Evolutionary conservation across 192 early-diverging fungal genomes (phyloP).

Genomic region (Paraglomus brasilianum): DNA sequence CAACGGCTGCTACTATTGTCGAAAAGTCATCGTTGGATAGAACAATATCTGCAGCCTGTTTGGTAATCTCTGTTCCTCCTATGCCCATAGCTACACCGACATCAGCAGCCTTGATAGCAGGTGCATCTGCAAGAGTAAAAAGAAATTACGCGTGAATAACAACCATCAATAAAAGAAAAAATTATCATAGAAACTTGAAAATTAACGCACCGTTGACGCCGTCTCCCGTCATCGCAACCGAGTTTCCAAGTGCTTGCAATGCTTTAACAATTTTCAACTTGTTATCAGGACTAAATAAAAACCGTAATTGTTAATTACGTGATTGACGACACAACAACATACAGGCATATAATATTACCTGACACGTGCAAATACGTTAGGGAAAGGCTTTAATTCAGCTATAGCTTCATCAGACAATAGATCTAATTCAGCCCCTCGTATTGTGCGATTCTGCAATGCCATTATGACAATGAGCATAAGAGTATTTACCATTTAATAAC

Average conservation of each 20-base stretch:
- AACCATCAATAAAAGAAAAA: conserved; percentile 34
- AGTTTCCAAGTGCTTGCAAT: conserved; percentile 72
- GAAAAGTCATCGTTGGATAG: conserved; percentile 94
- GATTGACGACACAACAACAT: conserved; percentile 11
- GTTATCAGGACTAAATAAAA: conserved; percentile 75
- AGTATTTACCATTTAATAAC: too few relatives aligned
- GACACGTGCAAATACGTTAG: conserved; percentile 95
- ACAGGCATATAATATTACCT: conserved; percentile 37
- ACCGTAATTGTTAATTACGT: not conserved
- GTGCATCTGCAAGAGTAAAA: conserved; percentile 65
- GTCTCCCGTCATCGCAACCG: conserved; percentile 94
- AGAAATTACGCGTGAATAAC: not conserved
- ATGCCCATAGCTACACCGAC: conserved; percentile 98
- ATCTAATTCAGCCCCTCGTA: conserved; percentile 88
- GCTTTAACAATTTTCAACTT: conserved; percentile 95
- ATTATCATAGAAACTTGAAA: conserved; percentile 34
- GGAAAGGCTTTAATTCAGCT: conserved; percentile 78
- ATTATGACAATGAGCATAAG: not conserved
- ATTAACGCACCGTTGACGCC: conserved; percentile 72
- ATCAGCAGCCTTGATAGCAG: conserved; percentile 93
- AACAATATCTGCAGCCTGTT: conserved; percentile 97
- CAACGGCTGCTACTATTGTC: conserved; percentile 91
- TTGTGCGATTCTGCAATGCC: conserved; percentile 60
- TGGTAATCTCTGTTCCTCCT: conserved; percentile 95
- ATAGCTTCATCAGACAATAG: conserved; percentile 88